Evolutionary conservation across 2,329 filamentous ascomycete species (phyloP), one percentile per base, ranked within the genome.

Genomic region (Lasiodiplodia citricola): DNA sequence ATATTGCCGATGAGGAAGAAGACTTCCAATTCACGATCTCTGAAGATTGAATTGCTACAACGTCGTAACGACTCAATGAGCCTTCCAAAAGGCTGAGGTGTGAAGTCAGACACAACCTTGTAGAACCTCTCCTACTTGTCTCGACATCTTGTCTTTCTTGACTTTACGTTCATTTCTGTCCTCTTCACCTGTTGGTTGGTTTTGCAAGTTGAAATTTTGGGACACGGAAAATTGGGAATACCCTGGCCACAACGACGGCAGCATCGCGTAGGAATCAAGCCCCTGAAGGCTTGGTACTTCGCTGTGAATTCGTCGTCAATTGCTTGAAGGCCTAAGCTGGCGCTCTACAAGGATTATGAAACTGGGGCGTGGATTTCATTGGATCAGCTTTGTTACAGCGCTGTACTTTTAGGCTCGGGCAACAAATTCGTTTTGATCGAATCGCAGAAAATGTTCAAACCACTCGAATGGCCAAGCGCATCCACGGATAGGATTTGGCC

Each of bases 1-100:
- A 68, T 66, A 77, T 16, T 11, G 56, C 38, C 25, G 71, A 74
- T 21, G 67, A 72, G 31, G 74, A 73, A 4, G 73, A 75, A 25
- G 76, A 75, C 13, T 70, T 70, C 52, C 62, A 66, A 25, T 63
- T 70, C 51, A 57, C 44, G 4, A n/a, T 70, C 13, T 63, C 67
- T 7, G 57, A 62, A n/a, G 18, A 23, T 18, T 64, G 25, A 23
- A n/a, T 23, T 21, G 18, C 7, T 4, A 38, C 3, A 18, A 7
- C 14, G 7, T 64, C 23, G 2, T 23, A 18, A 23, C 37, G 47
- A 51, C 11, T 51, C 10, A n/a, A 52, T 11, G 35, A 44, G 18
- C 6, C 37, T 41, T 23, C 14, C 37, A 25, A 18, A 47, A 14
- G 51, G 23, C 25, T 3, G 1, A 21, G 1, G 10, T 14, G 21